Evolutionary conservation across 1,139 yeast genomes (phyloP).

Genomic region (Suhomyces chickasaworum): DNA sequence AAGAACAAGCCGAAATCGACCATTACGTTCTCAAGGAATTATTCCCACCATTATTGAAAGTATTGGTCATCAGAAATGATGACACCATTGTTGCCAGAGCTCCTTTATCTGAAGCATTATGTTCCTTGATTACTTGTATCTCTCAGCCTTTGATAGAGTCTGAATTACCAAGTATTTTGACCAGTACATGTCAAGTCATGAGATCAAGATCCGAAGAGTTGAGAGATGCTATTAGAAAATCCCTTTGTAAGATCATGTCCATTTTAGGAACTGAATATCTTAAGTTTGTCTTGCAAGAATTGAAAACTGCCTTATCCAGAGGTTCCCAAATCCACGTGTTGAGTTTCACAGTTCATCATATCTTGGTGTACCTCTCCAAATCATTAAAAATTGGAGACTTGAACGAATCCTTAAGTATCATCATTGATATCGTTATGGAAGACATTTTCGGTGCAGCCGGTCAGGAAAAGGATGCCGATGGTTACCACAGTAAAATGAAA

Average conservation of each 20-base stretch:
- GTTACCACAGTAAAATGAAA: constrained; percentile 81
- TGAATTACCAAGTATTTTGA: constrained; percentile 78
- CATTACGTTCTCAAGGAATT: constrained; percentile 57
- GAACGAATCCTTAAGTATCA: constrained; percentile 62
- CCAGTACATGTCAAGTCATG: constrained; percentile 83
- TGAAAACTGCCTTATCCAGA: constrained; percentile 74
- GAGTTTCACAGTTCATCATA: constrained; percentile 80
- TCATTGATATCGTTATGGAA: constrained; percentile 82
- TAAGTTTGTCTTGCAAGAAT: constrained; percentile 72
- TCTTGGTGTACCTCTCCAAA: constrained; percentile 56
- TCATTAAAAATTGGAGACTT: constrained; percentile 67
- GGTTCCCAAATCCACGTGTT: constrained; percentile 95
- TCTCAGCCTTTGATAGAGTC: constrained; percentile 55
- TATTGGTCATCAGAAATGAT: constrained; percentile 67
- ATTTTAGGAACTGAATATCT: constrained; percentile 75
- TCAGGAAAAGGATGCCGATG: constrained; percentile 93
- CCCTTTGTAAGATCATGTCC: constrained; percentile 64
- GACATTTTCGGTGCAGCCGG: constrained; percentile 93
- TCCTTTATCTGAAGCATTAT: constrained; percentile 80
- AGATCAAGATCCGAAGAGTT: constrained; percentile 85
- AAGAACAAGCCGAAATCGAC: constrained; percentile 50
- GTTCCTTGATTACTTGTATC: constrained; percentile 67
- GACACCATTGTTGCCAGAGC: constrained; percentile 76
- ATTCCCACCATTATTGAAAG: constrained; percentile 61
- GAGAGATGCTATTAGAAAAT: constrained; percentile 83